A percentile compares a stretch with the other conserved stretches of the same genome.
These are phyloP conservation scores for Strigomonas culicis DNA, from an alignment of 208 protist genomes.

Conservation along the genomic window DNA sequence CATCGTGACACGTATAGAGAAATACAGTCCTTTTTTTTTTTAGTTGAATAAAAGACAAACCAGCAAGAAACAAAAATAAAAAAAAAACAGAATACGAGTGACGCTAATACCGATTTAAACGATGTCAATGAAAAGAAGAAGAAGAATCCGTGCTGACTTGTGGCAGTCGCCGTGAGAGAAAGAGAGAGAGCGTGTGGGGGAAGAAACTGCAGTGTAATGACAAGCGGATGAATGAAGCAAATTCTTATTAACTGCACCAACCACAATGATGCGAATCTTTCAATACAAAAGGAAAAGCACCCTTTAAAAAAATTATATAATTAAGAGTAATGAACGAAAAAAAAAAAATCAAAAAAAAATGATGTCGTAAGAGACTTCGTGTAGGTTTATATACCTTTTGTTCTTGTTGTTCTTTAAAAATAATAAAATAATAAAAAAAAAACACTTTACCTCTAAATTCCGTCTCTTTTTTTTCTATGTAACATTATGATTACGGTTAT, in stretches of 20 bases:
- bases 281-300: constrained; percentile 1
- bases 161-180: constrained; percentile 2
- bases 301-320: constrained; percentile 9
- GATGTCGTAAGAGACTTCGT: not conserved
- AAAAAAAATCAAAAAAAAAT: constrained; percentile 15
- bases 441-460: not conserved
- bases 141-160: constrained; percentile 1
- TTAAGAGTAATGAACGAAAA: constrained; percentile 4
- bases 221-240: not conserved
- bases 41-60: constrained; percentile 4
- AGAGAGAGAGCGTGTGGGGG: not conserved
- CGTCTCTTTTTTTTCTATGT: too few relatives aligned
- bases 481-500: too few relatives aligned
- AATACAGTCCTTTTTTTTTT: constrained; percentile 13
- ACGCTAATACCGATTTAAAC: constrained; percentile 5
- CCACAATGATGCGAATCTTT: not conserved
- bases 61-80: constrained; percentile 11
- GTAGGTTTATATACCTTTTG: not conserved
- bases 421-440: not conserved
- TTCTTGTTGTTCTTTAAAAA: not conserved
- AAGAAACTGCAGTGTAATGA: not conserved
- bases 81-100: constrained; percentile 11
- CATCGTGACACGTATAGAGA: too few relatives aligned
- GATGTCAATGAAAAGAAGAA: constrained; percentile 19
- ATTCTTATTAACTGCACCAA: not conserved